phyloP scores from a whole-genome alignment of 352 stramenopile species.

The Pythium aquatile region DNA sequence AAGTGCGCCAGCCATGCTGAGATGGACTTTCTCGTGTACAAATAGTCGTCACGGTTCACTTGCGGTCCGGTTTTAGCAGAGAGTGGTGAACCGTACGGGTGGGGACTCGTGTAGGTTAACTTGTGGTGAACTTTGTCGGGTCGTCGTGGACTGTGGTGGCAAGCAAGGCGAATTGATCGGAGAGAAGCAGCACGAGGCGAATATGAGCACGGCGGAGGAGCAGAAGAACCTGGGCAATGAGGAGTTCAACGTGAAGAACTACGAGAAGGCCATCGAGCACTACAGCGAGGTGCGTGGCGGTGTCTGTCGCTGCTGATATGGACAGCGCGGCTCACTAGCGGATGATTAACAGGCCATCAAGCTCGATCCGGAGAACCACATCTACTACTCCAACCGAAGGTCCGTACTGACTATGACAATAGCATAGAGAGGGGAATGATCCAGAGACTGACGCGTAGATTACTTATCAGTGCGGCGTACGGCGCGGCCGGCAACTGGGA shows the following conservation, averaged over 20 bases:
- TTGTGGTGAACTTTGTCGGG: background rate
- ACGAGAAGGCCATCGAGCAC: conserved; percentile 72
- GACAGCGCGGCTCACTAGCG: background rate
- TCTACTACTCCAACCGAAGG: conserved; percentile 87
- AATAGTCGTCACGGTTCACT: conserved; percentile 6
- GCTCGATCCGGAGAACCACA: conserved; percentile 67
- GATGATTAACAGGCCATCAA: conserved; percentile 53
- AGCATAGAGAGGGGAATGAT: background rate
- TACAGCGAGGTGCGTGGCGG: conserved; percentile 60
- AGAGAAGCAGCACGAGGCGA: background rate
- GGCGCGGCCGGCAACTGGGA: conserved; percentile 71
- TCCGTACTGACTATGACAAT: conserved; percentile 9
- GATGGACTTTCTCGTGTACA: conserved; percentile 33
- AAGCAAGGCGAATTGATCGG: conserved; percentile 1
- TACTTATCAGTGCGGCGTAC: conserved; percentile 53
- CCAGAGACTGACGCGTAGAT: background rate
- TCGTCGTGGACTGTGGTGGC: conserved; percentile 3
- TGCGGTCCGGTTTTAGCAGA: conserved; percentile 6
- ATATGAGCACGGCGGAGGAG: conserved; percentile 26
- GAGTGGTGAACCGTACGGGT: background rate
- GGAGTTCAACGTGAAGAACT: conserved; percentile 87
- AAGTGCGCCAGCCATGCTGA: conserved; percentile 31
- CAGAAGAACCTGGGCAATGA: conserved; percentile 63
- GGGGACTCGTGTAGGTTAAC: background rate
- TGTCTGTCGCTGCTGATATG: too few species aligned